Evolutionary conservation across 768 basidiomycete genomes (phyloP), one percentile per base, ranked within the genome.

Genomic region (Sarcomyxa edulis): DNA sequence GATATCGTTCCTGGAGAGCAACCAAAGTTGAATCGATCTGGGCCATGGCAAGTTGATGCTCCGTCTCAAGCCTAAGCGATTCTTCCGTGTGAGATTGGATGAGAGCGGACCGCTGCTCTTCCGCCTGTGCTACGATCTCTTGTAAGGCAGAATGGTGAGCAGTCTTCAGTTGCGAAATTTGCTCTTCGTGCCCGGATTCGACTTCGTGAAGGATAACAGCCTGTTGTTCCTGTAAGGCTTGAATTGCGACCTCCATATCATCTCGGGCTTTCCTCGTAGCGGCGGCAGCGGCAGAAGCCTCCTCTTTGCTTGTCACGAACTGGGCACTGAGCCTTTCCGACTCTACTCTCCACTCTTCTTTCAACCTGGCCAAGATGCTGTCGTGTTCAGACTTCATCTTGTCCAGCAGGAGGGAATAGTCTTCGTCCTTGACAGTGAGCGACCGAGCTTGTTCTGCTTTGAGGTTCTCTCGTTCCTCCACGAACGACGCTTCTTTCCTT

Each of bases 401-500:
- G 49, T 84, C 78, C 32, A 79, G 58, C 48, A 77, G 74, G 5
- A 69, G 58, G 20, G 68, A 58, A 44, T 84, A 74, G 35, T 84
- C 82, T 18, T 79, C 79, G 27, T 74, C 76, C 53, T 76, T 80
- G 32, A 66, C 64, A 15, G 71, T 61, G 29, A 83, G 51, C 12
- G 64, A 52, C 19, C 74, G 64, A 2, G 65, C 54, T 51, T 90
- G 86, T 21, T 84, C 81, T 14, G 69, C 68, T 55, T 78, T 82
- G 27, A 84, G 61, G 37, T 65, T 71, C 48, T 84, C 79, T 24
- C 85, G 51, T 54, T 89, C 80, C 39, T 82, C 79, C 1, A 66
- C 52, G 41, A 82, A 79, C 25, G 75, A 69, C 6, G 66, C 60
- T 49, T 91, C 85, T 59, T 82, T 84, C 43, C 78, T 71, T 11